These are phyloP conservation scores for Ophiorrhiza pumila DNA, from an alignment of 257 asterid genomes.

Conservation along the genomic window DNA sequence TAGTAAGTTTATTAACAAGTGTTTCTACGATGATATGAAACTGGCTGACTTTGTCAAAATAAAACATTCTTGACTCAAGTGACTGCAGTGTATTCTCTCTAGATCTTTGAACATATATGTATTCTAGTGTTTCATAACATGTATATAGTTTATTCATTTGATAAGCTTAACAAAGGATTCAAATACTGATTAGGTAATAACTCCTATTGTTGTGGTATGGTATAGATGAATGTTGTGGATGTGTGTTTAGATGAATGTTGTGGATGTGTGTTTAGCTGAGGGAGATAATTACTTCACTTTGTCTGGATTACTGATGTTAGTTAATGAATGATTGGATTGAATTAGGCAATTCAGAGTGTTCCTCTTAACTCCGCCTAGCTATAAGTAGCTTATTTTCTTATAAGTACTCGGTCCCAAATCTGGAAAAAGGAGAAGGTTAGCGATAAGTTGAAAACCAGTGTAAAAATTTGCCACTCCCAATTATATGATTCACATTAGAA, in stretches of 20 bases:
- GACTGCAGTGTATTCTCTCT: background rate
- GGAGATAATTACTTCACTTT: background rate
- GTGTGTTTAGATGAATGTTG: no score
- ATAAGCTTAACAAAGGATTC: background rate
- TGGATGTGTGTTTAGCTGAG: background rate
- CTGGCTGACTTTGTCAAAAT: background rate
- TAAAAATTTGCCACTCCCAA: no score
- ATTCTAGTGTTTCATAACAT: background rate
- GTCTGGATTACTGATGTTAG: background rate
- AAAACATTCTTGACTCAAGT: background rate
- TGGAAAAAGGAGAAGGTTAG: no score
- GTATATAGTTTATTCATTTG: background rate
- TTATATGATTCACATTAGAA: no score
- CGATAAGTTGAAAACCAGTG: no score
- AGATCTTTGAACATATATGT: background rate
- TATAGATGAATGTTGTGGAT: background rate
- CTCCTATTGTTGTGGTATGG: background rate
- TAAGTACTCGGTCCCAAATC: no score
- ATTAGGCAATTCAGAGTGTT: background rate
- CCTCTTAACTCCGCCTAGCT: no score
- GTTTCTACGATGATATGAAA: background rate
- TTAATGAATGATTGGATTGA: background rate
- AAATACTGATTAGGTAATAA: background rate
- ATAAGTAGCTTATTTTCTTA: no score
- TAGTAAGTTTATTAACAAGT: background rate